Evolutionary conservation across 2,329 filamentous ascomycete genomes (phyloP).

Genomic region (Myotisia sp.): DNA sequence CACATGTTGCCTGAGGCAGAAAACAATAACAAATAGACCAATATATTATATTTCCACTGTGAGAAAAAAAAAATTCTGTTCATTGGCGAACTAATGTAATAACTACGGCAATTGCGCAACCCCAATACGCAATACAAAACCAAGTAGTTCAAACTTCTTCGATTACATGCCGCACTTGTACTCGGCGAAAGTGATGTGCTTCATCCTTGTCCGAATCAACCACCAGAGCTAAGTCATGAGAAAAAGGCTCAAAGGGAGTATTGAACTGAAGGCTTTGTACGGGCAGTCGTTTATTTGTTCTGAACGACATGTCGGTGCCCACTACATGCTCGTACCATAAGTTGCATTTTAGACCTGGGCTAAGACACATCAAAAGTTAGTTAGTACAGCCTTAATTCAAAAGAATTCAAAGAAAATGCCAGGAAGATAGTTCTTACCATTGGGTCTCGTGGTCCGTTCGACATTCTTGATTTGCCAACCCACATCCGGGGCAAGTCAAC

Average conservation of each 20-base stretch:
- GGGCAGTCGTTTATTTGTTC: background rate
- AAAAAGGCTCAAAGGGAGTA: background rate
- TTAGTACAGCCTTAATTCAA: too few species aligned
- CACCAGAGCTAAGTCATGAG: background rate
- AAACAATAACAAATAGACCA: too few species aligned
- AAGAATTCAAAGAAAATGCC: too few species aligned
- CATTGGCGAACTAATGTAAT: too few species aligned
- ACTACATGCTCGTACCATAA: slow-evolving; percentile 3
- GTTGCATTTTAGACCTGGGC: background rate
- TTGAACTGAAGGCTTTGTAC: background rate
- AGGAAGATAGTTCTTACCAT: slow-evolving; percentile 1
- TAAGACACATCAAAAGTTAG: background rate
- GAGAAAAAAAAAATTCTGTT: too few species aligned
- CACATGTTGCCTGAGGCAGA: too few species aligned
- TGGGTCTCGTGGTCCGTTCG: background rate
- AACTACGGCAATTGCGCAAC: too few species aligned
- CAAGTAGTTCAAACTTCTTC: background rate
- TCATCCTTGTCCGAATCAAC: background rate
- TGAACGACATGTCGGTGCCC: background rate
- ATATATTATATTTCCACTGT: too few species aligned
- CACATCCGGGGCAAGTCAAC: slow-evolving; percentile 5
- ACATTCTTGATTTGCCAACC: background rate
- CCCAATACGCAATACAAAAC: background rate
- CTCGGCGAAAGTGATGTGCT: slow-evolving; percentile 2
- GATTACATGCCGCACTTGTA: slow-evolving; percentile 3